These are phyloP conservation scores for Citrus hindsii DNA, from an alignment of 345 rosid genomes.

Conservation along the genomic window DNA sequence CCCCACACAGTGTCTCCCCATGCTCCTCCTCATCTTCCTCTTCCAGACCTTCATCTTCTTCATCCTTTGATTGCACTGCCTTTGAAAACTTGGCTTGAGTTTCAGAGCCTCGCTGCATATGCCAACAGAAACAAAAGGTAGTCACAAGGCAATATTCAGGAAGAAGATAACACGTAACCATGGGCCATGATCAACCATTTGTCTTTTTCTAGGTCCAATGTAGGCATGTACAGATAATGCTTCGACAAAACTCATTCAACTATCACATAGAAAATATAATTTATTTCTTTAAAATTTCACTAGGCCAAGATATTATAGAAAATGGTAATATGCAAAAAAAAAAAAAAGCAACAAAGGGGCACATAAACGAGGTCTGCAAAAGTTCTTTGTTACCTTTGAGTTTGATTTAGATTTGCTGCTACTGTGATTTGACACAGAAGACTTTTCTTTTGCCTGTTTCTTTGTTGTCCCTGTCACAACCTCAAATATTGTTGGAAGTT, in stretches of 20 bases:
- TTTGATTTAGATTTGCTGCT: conserved; percentile 72
- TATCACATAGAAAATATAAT: neutral
- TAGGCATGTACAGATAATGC: neutral
- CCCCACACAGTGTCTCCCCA: conserved; percentile 61
- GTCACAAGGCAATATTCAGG: neutral
- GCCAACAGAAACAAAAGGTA: conserved; percentile 1
- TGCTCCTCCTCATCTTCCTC: conserved; percentile 68
- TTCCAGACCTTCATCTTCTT: conserved; percentile 51
- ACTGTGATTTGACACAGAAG: conserved; percentile 62
- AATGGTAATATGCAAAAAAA: neutral
- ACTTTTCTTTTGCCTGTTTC: conserved; percentile 65
- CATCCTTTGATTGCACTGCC: conserved; percentile 35
- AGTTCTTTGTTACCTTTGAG: conserved; percentile 46
- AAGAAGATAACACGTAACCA: neutral
- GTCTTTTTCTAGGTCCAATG: neutral
- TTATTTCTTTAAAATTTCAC: neutral
- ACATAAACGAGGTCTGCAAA: neutral
- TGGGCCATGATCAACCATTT: neutral
- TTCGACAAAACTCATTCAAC: neutral
- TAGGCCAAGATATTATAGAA: neutral
- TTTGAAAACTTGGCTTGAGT: conserved; percentile 46
- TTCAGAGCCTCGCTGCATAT: conserved; percentile 46
- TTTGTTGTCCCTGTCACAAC: conserved; percentile 61
- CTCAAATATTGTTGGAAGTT: conserved; percentile 82
- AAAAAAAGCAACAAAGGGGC: neutral